phyloP scores from a whole-genome alignment of 768 basidiomycete species.

The Boletellus emodensis region DNA sequence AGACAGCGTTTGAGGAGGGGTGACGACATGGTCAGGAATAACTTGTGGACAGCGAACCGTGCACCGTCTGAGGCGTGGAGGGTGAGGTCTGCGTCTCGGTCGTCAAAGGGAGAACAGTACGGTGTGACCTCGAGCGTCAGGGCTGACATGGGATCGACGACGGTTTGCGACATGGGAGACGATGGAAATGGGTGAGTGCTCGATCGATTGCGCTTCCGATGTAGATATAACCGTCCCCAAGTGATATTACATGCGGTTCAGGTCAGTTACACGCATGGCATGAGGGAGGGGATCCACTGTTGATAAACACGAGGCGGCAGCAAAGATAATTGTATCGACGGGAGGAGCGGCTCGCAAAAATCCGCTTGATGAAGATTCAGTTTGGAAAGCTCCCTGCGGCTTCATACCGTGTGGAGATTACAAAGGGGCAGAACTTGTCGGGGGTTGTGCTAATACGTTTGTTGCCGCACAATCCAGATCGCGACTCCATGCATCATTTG shows the following conservation, averaged over 20 bases:
- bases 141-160: constrained; percentile 20
- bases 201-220: constrained; percentile 15
- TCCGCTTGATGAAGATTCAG: neutral
- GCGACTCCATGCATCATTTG: neutral
- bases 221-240: constrained; percentile 26
- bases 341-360: neutral
- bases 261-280: constrained; percentile 28
- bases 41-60: constrained; percentile 41
- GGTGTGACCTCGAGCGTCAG: constrained; percentile 27
- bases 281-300: constrained; percentile 14
- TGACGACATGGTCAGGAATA: constrained; percentile 41
- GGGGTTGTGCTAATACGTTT: constrained; percentile 17
- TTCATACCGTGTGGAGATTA: neutral
- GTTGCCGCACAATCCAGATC: constrained; percentile 7
- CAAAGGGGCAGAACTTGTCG: neutral
- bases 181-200: constrained; percentile 13
- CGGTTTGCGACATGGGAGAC: constrained; percentile 26
- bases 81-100: constrained; percentile 39
- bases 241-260: constrained; percentile 24
- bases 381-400: constrained; percentile 22
- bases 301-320: constrained; percentile 25
- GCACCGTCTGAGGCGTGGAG: constrained; percentile 41
- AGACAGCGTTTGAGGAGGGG: constrained; percentile 36
- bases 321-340: constrained; percentile 5
- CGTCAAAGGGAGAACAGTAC: constrained; percentile 36